These are phyloP conservation scores for Phaeoacremonium minimum DNA, from an alignment of 2,329 filamentous ascomycete genomes.

Conservation along the genomic window DNA sequence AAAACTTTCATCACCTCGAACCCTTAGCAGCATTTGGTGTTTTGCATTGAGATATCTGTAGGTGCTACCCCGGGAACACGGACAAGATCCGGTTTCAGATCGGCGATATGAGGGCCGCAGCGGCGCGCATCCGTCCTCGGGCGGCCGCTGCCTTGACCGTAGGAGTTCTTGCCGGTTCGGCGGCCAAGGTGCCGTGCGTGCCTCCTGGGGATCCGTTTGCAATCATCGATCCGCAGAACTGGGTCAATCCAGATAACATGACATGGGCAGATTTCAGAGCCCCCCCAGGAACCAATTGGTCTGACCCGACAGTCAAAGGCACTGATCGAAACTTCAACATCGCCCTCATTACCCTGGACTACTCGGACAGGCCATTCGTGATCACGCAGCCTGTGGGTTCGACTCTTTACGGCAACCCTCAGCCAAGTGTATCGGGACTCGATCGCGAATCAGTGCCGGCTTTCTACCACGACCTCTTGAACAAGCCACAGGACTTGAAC, in stretches of 20 bases:
- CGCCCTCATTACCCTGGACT: slow-evolving; percentile 48
- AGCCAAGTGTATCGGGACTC: slow-evolving; percentile 33
- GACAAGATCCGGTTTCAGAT: no score
- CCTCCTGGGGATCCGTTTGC: slow-evolving; percentile 35
- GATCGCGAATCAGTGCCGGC: slow-evolving; percentile 39
- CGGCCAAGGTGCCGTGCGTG: no score
- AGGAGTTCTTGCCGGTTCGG: no score
- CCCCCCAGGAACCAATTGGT: slow-evolving; percentile 44
- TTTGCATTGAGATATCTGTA: no score
- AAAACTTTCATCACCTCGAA: no score
- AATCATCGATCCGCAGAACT: slow-evolving; percentile 45
- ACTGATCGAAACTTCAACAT: slow-evolving; percentile 50
- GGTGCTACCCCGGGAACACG: no score
- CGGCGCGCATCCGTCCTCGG: no score
- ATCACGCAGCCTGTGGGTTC: slow-evolving; percentile 39
- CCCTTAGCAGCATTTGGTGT: no score
- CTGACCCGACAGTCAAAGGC: slow-evolving; percentile 35
- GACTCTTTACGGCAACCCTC: slow-evolving; percentile 46
- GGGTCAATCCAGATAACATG: slow-evolving; percentile 51
- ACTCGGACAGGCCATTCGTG: slow-evolving; percentile 42
- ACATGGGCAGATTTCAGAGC: slow-evolving; percentile 43
- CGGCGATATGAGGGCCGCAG: no score
- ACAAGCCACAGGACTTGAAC: slow-evolving; percentile 43
- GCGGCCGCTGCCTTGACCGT: no score
- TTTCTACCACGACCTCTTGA: slow-evolving; percentile 47